phyloP scores from a whole-genome alignment of 1,284 basidiomycete species.

The Leccinum subrobustum region DNA sequence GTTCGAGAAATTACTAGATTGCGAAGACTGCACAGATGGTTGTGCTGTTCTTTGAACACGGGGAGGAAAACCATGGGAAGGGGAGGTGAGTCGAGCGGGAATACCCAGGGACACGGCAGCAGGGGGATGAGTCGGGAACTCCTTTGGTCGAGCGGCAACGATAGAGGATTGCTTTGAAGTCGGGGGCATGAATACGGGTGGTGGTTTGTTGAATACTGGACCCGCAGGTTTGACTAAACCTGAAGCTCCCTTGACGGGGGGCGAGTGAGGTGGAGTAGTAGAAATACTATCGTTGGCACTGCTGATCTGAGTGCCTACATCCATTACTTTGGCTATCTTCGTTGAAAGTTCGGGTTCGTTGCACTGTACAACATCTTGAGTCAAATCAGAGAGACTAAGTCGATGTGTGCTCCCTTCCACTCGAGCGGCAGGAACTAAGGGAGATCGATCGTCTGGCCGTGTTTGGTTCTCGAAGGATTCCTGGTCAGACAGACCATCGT shows the following conservation, averaged over 20 bases:
- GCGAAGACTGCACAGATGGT: slow-evolving; percentile 51
- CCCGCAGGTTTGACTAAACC: slow-evolving; percentile 38
- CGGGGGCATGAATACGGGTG: slow-evolving; percentile 55
- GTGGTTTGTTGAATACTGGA: slow-evolving; percentile 55
- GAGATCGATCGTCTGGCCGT: slow-evolving; percentile 2
- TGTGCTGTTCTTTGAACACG: slow-evolving; percentile 27
- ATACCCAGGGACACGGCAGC: slow-evolving; percentile 46
- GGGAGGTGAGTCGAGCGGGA: slow-evolving; percentile 34
- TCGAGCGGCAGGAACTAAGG: neutral
- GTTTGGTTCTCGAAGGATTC: slow-evolving; percentile 17
- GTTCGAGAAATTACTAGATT: slow-evolving; percentile 51
- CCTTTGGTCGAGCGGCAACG: slow-evolving; percentile 23
- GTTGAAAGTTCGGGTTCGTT: slow-evolving; percentile 1
- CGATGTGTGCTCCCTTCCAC: slow-evolving; percentile 9
- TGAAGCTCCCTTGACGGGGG: slow-evolving; percentile 37
- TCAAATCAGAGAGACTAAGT: slow-evolving; percentile 31
- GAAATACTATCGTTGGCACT: slow-evolving; percentile 38
- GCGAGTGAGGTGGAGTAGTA: slow-evolving; percentile 61
- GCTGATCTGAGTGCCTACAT: neutral
- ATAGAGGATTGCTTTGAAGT: slow-evolving; percentile 18
- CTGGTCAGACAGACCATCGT: slow-evolving; percentile 5
- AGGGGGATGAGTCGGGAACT: slow-evolving; percentile 34
- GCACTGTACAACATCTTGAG: neutral
- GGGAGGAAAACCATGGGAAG: slow-evolving; percentile 25
- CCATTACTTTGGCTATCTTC: neutral